phyloP scores from a whole-genome alignment of 371 early-diverging fungal species.

The Syncephalis fuscata region DNA sequence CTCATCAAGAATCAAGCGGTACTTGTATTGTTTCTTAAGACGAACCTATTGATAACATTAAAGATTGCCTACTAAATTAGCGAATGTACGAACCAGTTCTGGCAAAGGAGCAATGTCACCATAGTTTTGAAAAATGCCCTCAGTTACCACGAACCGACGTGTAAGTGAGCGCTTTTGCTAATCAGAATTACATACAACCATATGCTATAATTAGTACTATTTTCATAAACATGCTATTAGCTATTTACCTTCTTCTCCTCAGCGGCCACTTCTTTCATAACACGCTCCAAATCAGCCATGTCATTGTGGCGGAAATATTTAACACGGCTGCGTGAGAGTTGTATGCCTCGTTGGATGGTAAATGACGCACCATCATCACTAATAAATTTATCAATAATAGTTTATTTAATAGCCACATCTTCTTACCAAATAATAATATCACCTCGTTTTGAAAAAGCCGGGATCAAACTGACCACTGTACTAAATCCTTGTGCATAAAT shows the following conservation, averaged over 20 bases:
- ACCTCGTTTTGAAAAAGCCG: constrained; percentile 95
- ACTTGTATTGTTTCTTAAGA: constrained; percentile 92
- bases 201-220: constrained; percentile 3
- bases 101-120: constrained; percentile 87
- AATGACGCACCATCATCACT: constrained; percentile 82
- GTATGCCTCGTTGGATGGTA: constrained; percentile 81
- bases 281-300: constrained; percentile 83
- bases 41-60: constrained; percentile 27
- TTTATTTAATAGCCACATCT: constrained; percentile 9
- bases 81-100: constrained; percentile 44
- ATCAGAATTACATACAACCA: constrained; percentile 9
- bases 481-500: constrained; percentile 97
- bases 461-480: constrained; percentile 87
- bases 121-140: constrained; percentile 88
- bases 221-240: neutral
- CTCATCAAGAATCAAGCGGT: constrained; percentile 95
- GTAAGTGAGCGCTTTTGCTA: constrained; percentile 63
- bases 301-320: constrained; percentile 93
- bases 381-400: neutral
- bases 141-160: constrained; percentile 89
- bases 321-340: constrained; percentile 76
- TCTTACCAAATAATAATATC: constrained; percentile 81
- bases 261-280: constrained; percentile 54
- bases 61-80: no score
- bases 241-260: constrained; percentile 25